Evolutionary conservation across 2,329 filamentous ascomycete species (phyloP).

Genomic region (Phyllosticta paracitricarpa): DNA sequence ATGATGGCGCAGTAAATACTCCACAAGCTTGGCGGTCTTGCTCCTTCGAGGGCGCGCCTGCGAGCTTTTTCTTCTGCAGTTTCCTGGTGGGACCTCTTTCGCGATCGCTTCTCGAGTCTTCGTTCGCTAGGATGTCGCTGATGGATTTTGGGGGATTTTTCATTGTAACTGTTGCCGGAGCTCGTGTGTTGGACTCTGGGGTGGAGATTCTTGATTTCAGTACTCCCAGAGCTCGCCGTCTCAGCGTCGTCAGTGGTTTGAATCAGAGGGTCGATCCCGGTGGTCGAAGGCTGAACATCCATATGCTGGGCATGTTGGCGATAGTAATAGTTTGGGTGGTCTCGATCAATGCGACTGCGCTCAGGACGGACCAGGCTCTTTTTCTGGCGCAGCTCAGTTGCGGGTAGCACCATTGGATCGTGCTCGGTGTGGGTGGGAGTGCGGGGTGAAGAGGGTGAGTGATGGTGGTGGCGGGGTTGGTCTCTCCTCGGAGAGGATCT

Average conservation of each 20-base stretch:
- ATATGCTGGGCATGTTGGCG: conserved; percentile 90
- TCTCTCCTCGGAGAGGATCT: conserved; percentile 28
- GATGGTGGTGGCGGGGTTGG: conserved; percentile 30
- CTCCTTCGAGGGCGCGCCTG: conserved; percentile 51
- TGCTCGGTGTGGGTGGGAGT: conserved; percentile 31
- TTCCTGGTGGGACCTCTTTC: neutral
- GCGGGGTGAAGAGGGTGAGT: conserved; percentile 36
- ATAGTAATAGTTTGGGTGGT: conserved; percentile 94
- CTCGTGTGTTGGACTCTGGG: conserved; percentile 33
- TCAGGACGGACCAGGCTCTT: conserved; percentile 84
- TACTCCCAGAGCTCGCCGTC: conserved; percentile 54
- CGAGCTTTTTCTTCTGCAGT: conserved; percentile 50
- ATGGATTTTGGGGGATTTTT: conserved; percentile 24
- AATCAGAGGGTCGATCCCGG: conserved; percentile 78
- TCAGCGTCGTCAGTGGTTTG: conserved; percentile 53
- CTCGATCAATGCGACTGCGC: conserved; percentile 70
- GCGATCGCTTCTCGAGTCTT: conserved; percentile 48
- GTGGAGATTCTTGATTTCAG: conserved; percentile 41
- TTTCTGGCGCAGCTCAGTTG: conserved; percentile 55
- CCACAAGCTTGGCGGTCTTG: conserved; percentile 75
- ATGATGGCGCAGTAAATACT: conserved; percentile 89
- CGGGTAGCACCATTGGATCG: conserved; percentile 44
- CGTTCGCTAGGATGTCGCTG: conserved; percentile 21
- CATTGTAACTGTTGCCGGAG: conserved; percentile 17
- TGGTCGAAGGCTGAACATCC: conserved; percentile 80